Evolutionary conservation across 2,329 filamentous ascomycete genomes (phyloP).

Genomic region (Xylaria polymorpha): DNA sequence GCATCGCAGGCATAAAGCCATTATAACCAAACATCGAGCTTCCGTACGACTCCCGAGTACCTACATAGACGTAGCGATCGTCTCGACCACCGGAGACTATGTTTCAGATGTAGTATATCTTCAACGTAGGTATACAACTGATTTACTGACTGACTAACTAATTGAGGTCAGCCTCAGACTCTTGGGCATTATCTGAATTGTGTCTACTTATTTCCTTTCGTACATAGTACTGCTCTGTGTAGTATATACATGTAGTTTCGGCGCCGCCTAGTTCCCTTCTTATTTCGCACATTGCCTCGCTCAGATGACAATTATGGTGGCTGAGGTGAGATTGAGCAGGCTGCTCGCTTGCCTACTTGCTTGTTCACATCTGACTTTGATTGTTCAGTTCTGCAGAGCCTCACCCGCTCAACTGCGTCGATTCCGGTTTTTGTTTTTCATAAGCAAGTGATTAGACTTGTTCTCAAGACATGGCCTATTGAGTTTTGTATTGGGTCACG

Average conservation of each 20-base stretch:
- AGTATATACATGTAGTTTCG: not conserved
- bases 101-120: constrained; percentile 30
- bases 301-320: not conserved
- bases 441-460: not conserved
- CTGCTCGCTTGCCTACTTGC: not conserved
- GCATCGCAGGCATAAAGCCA: constrained; percentile 8
- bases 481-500: not conserved
- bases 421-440: not conserved
- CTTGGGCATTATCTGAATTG: not conserved
- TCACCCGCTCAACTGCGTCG: not conserved
- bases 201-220: not conserved
- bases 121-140: not conserved
- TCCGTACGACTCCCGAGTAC: constrained; percentile 9
- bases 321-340: constrained; percentile 12
- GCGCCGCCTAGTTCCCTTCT: not conserved
- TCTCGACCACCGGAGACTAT: not conserved
- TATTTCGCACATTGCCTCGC: not conserved
- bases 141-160: too few relatives aligned
- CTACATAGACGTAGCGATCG: not conserved
- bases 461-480: not conserved
- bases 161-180: not conserved
- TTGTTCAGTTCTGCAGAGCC: not conserved
- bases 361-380: not conserved
- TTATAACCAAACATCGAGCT: constrained; percentile 22
- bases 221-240: not conserved